Evolutionary conservation across 306 rosid species (phyloP).

Genomic region (Cucurbita moschata): DNA sequence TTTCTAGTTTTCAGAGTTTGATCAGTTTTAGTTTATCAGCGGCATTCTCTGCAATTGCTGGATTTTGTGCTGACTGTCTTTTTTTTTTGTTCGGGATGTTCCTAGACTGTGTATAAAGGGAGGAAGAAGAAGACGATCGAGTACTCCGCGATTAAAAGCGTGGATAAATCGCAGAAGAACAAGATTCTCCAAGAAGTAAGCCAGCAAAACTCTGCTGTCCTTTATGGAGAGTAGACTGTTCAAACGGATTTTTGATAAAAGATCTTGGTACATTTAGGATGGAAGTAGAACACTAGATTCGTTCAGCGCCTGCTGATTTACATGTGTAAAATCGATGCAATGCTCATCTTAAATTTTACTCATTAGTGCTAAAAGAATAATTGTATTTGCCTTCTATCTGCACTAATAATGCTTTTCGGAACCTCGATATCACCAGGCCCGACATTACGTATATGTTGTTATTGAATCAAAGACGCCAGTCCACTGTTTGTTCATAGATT

Average conservation of each 20-base stretch:
- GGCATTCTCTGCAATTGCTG: not conserved
- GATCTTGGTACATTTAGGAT: not conserved
- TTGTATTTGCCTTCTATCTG: not conserved
- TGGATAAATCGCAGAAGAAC: slow-evolving; percentile 76
- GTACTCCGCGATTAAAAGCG: slow-evolving; percentile 84
- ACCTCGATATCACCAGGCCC: not conserved
- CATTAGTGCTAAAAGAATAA: not conserved
- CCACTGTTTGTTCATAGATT: not conserved
- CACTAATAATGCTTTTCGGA: not conserved
- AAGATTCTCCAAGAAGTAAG: slow-evolving; percentile 95
- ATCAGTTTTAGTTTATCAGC: not conserved
- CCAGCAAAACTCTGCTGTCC: not conserved
- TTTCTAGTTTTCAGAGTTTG: not conserved
- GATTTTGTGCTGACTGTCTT: not conserved
- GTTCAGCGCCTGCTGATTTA: not conserved
- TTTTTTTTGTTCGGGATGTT: not conserved
- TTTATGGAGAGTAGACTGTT: not conserved
- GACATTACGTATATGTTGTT: not conserved
- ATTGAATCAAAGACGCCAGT: not conserved
- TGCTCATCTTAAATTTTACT: not conserved
- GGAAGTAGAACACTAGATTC: not conserved
- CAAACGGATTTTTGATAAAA: not conserved
- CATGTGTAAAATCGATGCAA: not conserved
- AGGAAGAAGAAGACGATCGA: slow-evolving; percentile 97
- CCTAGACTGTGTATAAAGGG: slow-evolving; percentile 86